These are phyloP conservation scores for Apiospora rasikravindrae DNA, from an alignment of 2,329 filamentous ascomycete species.

Conservation along the genomic window DNA sequence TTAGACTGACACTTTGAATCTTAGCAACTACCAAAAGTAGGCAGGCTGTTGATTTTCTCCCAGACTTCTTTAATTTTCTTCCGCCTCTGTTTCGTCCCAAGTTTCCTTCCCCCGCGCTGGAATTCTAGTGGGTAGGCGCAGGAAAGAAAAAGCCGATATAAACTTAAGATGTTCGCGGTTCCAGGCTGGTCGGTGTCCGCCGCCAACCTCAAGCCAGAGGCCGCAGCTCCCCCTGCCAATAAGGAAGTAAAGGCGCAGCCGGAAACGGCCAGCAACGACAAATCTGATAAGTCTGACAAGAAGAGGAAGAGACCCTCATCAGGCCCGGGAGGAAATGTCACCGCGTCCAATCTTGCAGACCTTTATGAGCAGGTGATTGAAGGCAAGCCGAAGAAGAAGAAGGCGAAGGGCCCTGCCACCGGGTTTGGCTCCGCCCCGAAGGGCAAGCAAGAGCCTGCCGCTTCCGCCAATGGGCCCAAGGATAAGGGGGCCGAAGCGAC, in stretches of 20 bases:
- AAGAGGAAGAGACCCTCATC: conserved; percentile 59
- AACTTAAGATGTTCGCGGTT: conserved; percentile 79
- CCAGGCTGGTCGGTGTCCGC: conserved; percentile 88
- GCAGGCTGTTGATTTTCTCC: not conserved
- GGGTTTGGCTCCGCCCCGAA: conserved; percentile 21
- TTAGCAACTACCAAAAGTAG: not conserved
- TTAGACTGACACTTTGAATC: not conserved
- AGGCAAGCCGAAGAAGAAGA: conserved; percentile 54
- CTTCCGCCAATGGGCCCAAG: conserved; percentile 27
- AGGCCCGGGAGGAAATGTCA: conserved; percentile 56
- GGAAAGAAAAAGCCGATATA: not conserved
- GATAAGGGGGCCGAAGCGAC: conserved; percentile 33
- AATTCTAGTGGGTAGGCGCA: not conserved
- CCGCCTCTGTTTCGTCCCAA: too few species aligned
- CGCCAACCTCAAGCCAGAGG: conserved; percentile 73
- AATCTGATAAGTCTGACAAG: conserved; percentile 44
- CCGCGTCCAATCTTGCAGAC: conserved; percentile 72
- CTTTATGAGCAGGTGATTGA: conserved; percentile 84
- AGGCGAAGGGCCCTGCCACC: conserved; percentile 28
- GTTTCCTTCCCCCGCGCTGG: not conserved
- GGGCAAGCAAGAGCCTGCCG: conserved; percentile 18
- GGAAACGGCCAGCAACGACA: conserved; percentile 28
- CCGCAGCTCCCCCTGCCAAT: conserved; percentile 36
- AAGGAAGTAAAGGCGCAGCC: conserved; percentile 38
- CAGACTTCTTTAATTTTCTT: not conserved